Base-by-base conservation (phyloP, 2,329 filamentous ascomycete species). In the Aspergillus eucalypticola region DNA sequence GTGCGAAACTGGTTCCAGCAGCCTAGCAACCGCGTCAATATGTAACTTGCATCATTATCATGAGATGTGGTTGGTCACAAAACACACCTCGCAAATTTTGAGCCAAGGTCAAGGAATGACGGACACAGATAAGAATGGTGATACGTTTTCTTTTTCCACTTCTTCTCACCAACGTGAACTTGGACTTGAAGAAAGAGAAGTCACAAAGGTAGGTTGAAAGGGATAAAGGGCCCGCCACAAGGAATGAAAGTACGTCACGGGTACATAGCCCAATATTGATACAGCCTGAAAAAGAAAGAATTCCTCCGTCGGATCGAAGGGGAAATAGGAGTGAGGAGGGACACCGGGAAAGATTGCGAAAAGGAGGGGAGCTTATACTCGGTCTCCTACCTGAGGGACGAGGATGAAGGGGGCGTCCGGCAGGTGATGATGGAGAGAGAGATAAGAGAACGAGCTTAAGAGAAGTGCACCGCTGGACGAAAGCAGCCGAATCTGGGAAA, bases 191-290 rank as follows among this genome's bases (percentile, higher is more conserved):
- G 46, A 17, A 50, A 54, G 25, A 35, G 53, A 15, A 44, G 62
- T 60, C 41, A 60, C 56, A 59, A 35, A 54, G 60, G 54, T 59
- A 38, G 54, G 56, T 63, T 62, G 62, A 59, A 64, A 65, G 64
- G 63, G 60, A 58, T 58, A 57, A 61, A 59, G 56, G 62, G 62
- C 64, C 67, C 67, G 64, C 64, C 66, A 66, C 64, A 59, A 69
- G 50, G 67, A 71, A 71, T 68, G 68, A 60, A 58, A 51, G 60
- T 67, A 66, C 66, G 66, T 69, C 68, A 70, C 65, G 59, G 58
- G 64, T 63, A 60, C 69, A 71, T 71, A 64, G 55, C 66, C 64
- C 52, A 59, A 57, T 29, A 39, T 38, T 52, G 25, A 55, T 52
- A 60, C 59, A 57, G 39, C 32, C 46, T 52, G 38, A 39, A 58